phyloP scores from a whole-genome alignment of 73 alveolate genomes.

The Tetrahymena malaccensis region DNA sequence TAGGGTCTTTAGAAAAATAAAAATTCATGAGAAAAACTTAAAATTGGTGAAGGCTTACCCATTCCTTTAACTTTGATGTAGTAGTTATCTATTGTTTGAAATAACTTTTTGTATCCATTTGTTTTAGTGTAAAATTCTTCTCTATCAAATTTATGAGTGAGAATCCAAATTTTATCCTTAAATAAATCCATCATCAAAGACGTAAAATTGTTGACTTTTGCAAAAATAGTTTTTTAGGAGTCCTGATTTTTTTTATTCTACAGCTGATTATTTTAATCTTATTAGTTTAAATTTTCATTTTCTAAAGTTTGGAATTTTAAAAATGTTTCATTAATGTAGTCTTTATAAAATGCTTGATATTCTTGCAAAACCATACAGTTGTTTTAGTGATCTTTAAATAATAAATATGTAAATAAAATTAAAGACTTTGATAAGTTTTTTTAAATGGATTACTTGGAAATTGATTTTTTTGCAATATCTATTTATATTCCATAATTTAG shows the following conservation, averaged over 20 bases:
- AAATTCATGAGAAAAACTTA: not conserved
- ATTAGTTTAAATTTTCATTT: not conserved
- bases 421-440: too few relatives aligned
- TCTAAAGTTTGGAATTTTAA: not conserved
- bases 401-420: too few relatives aligned
- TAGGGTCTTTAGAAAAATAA: not conserved
- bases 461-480: not conserved
- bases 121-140: not conserved
- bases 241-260: not conserved
- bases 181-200: not conserved
- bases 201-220: not conserved
- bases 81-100: not conserved
- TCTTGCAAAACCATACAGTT: not conserved
- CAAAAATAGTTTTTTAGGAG: not conserved
- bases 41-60: not conserved
- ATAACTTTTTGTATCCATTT: not conserved
- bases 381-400: not conserved
- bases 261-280: not conserved
- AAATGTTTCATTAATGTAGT: not conserved
- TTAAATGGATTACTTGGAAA: not conserved
- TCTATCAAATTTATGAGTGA: not conserved
- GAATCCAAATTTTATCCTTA: not conserved
- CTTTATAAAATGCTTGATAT: not conserved
- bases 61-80: not conserved
- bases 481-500: not conserved